These are phyloP conservation scores for Hsuehochloa calcarea DNA, from an alignment of 176 grass and related monocot species.

Conservation along the genomic window DNA sequence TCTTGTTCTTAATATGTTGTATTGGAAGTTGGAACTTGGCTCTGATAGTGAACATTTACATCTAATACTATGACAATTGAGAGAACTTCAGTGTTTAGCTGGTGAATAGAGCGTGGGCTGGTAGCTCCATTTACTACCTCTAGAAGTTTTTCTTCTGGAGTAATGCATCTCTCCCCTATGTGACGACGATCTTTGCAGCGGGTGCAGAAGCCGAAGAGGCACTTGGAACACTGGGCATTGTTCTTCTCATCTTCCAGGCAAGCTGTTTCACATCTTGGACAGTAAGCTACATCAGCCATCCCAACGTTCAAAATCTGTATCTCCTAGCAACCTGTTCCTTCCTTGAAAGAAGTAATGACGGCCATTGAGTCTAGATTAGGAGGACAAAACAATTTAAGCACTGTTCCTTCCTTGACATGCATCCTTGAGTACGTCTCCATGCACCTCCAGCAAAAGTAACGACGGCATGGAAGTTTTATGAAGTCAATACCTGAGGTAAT, in stretches of 20 bases:
- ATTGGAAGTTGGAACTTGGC: not conserved
- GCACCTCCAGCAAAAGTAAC: slow-evolving; percentile 63
- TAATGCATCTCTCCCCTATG: slow-evolving; percentile 42
- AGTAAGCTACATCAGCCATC: slow-evolving; percentile 57
- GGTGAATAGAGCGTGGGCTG: not conserved
- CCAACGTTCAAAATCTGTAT: slow-evolving; percentile 48
- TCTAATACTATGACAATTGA: not conserved
- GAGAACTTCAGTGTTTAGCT: no score
- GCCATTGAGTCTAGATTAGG: slow-evolving; percentile 27
- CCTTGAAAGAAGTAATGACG: no score
- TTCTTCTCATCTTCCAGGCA: slow-evolving; percentile 52
- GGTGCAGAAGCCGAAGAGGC: slow-evolving; percentile 56
- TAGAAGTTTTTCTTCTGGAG: slow-evolving; percentile 48
- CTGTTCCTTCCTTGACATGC: slow-evolving; percentile 56
- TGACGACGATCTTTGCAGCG: slow-evolving; percentile 39
- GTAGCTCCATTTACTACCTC: slow-evolving; percentile 36
- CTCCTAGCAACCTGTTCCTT: slow-evolving; percentile 41
- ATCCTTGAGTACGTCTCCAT: slow-evolving; percentile 59
- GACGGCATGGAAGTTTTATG: slow-evolving; percentile 48
- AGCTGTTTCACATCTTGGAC: slow-evolving; percentile 55
- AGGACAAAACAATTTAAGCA: slow-evolving; percentile 49
- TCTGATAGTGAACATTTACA: not conserved
- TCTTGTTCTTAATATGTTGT: not conserved
- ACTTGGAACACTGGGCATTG: slow-evolving; percentile 46
- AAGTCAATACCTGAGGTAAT: slow-evolving; percentile 41